Base-by-base conservation (phyloP, 1,139 yeast species). In the Nadsonia commutata region DNA sequence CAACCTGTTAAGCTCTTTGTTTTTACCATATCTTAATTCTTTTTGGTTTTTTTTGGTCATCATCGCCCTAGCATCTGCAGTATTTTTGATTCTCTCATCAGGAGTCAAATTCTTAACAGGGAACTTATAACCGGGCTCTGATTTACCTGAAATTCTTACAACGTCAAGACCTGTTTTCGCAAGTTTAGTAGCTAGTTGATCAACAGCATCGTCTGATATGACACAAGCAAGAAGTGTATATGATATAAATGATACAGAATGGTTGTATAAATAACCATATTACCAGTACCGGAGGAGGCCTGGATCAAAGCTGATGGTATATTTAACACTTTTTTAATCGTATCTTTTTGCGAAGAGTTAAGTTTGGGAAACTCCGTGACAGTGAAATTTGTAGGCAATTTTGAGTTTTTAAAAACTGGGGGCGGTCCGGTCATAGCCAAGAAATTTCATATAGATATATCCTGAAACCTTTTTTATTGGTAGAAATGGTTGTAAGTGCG, bases 221-320 rank as follows among this genome's bases (percentile, higher is more conserved):
- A 96, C 96, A 68, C 95, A 85, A 2, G 86, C 96, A 41, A 88
- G 67, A 6, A 86, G 76, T 39, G 74, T 16, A 33, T 40, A 20
- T 33, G 36, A 2, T 77, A 70, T 48, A 86, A 64, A 55, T 85
- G 95, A 55, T 82, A 81, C 21, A 86, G 75, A 50, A 88, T 83
- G 0, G 95, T 80, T 2, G 95, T 93, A 0, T 95, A 84, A 0
- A 95, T 86, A 11, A 85, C 94, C 0, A 96, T 88, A 58, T 88
- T 88, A 58, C 97, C 97, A 0, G 97, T 88, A 48, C 95, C 95
- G 2, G 97, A 97, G n/a, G 97, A 97, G 18, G 97, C 97, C 60
- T 88, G 97, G 51, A 88, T 86, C 54, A 88, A 70, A 6, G 94
- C 76, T 39, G 88, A 67, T 1, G 95, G 95, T 52, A 78, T 69